Conservation (phyloP, 2,329 filamentous ascomycete species). For the Colletotrichum zoysiae region DNA sequence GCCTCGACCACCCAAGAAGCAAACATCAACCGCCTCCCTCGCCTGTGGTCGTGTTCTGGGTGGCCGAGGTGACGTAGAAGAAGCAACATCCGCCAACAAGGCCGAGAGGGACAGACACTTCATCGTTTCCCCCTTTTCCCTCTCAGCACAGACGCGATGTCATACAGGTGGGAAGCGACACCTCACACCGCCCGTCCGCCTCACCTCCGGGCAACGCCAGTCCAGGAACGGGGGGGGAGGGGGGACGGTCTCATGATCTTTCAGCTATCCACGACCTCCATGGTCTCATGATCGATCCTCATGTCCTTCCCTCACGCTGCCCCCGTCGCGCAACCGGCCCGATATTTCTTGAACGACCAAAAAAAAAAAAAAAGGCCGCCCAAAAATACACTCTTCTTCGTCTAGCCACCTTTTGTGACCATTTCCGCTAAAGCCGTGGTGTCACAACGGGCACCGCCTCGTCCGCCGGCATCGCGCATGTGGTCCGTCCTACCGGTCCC, state of each 20-base stretch:
- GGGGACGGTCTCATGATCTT: neutral
- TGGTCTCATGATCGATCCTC: no score
- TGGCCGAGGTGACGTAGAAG: neutral
- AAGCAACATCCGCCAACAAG: neutral
- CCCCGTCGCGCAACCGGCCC: neutral
- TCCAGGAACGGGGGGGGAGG: neutral
- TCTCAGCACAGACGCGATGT: neutral
- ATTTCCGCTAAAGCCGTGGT: neutral
- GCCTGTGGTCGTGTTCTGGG: neutral
- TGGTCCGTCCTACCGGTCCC: neutral
- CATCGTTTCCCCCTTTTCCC: neutral
- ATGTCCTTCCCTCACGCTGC: neutral
- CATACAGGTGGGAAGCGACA: neutral
- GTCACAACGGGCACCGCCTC: neutral
- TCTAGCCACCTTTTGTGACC: no score
- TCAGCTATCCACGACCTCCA: neutral
- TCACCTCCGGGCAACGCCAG: neutral
- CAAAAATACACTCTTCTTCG: neutral
- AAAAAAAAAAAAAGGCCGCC: no score
- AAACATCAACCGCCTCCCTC: neutral
- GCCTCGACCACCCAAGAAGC: neutral
- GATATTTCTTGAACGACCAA: neutral
- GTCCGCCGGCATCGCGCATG: conserved; percentile 9
- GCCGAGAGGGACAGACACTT: neutral
- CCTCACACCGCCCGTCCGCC: neutral